phyloP scores from a whole-genome alignment of 208 protist genomes.

The Angomonas deanei region DNA sequence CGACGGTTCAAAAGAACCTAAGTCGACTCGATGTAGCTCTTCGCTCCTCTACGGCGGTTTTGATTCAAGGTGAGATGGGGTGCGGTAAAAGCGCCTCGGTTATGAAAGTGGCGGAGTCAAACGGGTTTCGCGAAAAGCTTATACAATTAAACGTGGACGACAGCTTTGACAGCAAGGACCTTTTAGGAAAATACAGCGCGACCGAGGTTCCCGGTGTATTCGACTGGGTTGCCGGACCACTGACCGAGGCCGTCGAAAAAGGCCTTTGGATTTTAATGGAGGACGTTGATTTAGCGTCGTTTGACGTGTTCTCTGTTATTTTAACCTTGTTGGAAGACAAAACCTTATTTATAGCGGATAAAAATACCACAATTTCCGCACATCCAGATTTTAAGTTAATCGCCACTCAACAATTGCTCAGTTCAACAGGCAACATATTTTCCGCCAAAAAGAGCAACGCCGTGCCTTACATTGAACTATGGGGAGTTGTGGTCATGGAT shows the following conservation, averaged over 20 bases:
- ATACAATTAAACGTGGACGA: constrained; percentile 95
- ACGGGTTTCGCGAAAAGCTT: constrained; percentile 61
- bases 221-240: constrained; percentile 95
- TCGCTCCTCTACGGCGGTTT: constrained; percentile 60
- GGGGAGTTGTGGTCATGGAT: constrained; percentile 71
- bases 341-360: constrained; percentile 94
- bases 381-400: constrained; percentile 87
- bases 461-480: constrained; percentile 76
- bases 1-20: constrained; percentile 40
- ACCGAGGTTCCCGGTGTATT: constrained; percentile 97
- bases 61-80: constrained; percentile 84
- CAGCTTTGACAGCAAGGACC: constrained; percentile 97
- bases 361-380: constrained; percentile 88
- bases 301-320: constrained; percentile 97
- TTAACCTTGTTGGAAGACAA: constrained; percentile 95
- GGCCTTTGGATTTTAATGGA: constrained; percentile 99
- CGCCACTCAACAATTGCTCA: constrained; percentile 78
- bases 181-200: constrained; percentile 99
- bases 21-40: constrained; percentile 24
- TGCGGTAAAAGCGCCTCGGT: constrained; percentile 79
- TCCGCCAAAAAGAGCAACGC: constrained; percentile 54
- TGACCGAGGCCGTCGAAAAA: constrained; percentile 94
- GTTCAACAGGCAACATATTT: constrained; percentile 31
- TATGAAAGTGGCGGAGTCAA: constrained; percentile 49
- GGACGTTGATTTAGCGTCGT: constrained; percentile 97